Conservation (phyloP, 306 rosid species). For the apple (Malus domestica) region ASM211411v1 NC_041804.1:24968501-24969000, state of each 20-base stretch:
- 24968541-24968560: neutral
- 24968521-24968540: neutral
- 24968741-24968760: neutral
- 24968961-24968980: constrained; percentile 90
- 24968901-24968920: constrained; percentile 80
- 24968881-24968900: constrained; percentile 64
- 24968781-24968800: constrained; percentile 39
- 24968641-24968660: constrained; percentile 87
- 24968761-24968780: constrained; percentile 12
- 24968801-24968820: constrained; percentile 99
- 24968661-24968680: constrained; percentile 62
- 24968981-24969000: constrained; percentile 89
- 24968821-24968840: constrained; percentile 66
- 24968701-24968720: neutral
- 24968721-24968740: neutral
- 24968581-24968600: constrained; percentile 87
- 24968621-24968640: constrained; percentile 91
- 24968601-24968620: constrained; percentile 82
- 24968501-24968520: neutral
- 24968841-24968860: constrained; percentile 82
- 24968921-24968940: constrained; percentile 57
- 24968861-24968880: constrained; percentile 49
- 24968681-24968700: neutral
- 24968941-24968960: constrained; percentile 93
- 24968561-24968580: neutral